Conservation (phyloP, 495 filamentous ascomycete genomes). For the Penicillium cataractarum region DNA sequence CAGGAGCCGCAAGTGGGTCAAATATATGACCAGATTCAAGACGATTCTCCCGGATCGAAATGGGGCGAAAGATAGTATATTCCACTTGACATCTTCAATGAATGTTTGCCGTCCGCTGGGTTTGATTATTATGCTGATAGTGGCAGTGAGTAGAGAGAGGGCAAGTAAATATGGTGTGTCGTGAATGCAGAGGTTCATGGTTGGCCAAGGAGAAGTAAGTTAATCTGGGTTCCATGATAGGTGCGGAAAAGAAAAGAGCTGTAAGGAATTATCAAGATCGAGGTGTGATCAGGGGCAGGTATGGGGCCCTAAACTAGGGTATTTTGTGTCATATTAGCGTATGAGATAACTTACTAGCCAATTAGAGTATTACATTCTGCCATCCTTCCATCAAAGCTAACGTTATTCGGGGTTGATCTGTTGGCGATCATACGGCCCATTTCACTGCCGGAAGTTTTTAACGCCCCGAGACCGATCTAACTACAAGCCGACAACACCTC, state of each 20-base stretch:
- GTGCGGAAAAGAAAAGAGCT: neutral
- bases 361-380: neutral
- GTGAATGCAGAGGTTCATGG: neutral
- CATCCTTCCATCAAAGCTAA: too few relatives aligned
- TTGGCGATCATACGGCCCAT: too few relatives aligned
- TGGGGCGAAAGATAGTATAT: neutral
- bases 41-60: neutral
- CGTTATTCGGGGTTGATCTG: too few relatives aligned
- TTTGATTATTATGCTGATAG: neutral
- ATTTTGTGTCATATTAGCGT: neutral
- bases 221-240: neutral
- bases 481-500: neutral
- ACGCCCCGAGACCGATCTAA: neutral
- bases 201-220: neutral
- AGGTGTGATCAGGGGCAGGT: neutral
- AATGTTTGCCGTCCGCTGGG: neutral
- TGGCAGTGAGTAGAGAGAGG: neutral
- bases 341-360: neutral
- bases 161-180: neutral
- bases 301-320: too few relatives aligned
- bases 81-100: neutral
- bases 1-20: neutral
- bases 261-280: neutral
- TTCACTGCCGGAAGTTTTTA: neutral
- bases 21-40: neutral